Base-by-base conservation (phyloP, 2,329 filamentous ascomycete genomes). In the Myriosclerotinia curreyana region DNA sequence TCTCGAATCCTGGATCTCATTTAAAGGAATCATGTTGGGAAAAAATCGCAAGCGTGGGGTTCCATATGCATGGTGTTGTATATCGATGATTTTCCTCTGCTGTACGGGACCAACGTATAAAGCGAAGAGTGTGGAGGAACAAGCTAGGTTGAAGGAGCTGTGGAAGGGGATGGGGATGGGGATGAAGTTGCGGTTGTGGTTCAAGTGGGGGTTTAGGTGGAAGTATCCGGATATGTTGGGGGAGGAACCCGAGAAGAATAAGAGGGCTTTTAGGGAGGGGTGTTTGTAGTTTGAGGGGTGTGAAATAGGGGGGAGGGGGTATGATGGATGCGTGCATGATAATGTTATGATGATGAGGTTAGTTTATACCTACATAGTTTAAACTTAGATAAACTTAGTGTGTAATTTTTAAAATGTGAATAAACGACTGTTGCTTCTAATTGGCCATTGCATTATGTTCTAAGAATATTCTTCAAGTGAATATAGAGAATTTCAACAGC, bases 191-290 rank as follows among this genome's bases (percentile, higher is more conserved):
- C 7, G 7, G 6, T 12, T 46, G 53, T 69, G 69, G 67, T 60
- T 67, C 40, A 69, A 69, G 52, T 70, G 68, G 68, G 69, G 69
- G 0, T 67, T 70, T 38, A 65, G 65, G 48, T 69, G 67, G 68
- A 69, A 69, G 59, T 69, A 70, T 66, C 69, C 69, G 0, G 66
- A 67, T 48, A 40, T 69, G 40, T 20, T 70, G n/a, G 68, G 67
- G 3, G 58, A 65, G 12, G 68, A 66, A 55, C 67, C 69, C 6
- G 68, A 67, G 61, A n/a, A 65, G 11, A 65, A 63, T 54, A 69
- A 69, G 64, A 67, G 68, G 22, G 62, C 69, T 44, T 65, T 68
- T 28, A 66, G 65, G 49, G 40, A 46, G 20, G 54, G 40, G 6
- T 58, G 54, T 58, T 58, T 58, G 54, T 58, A 58, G 49, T 31